Percentiles rank a stretch among this genome's conserved stretches.
phyloP scores from a whole-genome alignment of 352 stramenopile species.

The Globisporangium rhizosaccharum region DNA sequence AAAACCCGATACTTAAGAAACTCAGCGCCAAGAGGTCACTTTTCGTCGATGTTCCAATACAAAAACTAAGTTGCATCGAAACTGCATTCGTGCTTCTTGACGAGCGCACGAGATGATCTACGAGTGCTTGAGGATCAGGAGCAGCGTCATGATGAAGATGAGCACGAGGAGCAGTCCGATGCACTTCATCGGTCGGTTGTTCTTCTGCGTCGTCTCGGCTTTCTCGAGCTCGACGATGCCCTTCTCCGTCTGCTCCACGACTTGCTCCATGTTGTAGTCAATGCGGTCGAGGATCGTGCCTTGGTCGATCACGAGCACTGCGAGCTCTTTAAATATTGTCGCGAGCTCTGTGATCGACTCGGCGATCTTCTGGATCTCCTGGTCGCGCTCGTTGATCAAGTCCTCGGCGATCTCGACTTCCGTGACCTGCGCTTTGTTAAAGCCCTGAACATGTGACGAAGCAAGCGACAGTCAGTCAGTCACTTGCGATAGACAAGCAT shows the following conservation, averaged over 20 bases:
- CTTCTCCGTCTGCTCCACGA: constrained; percentile 98
- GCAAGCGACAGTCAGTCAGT: constrained; percentile 7
- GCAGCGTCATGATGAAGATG: constrained; percentile 91
- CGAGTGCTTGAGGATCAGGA: constrained; percentile 91
- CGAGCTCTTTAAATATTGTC: constrained; percentile 99
- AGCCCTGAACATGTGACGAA: constrained; percentile 55
- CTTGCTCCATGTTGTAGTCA: constrained; percentile 99
- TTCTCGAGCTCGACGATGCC: constrained; percentile 98
- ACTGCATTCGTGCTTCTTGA: neutral
- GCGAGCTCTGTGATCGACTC: constrained; percentile 98
- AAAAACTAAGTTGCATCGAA: too few species aligned
- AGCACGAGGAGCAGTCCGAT: constrained; percentile 90
- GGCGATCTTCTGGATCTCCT: constrained; percentile 97
- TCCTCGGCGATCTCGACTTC: constrained; percentile 96
- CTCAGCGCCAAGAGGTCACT: too few species aligned
- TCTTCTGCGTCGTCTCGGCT: constrained; percentile 99
- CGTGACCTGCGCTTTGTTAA: constrained; percentile 93
- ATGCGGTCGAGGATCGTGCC: constrained; percentile 99
- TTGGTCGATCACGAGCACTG: constrained; percentile 99
- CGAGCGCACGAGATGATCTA: constrained; percentile 17
- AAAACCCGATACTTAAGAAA: too few species aligned
- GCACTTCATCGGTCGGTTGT: constrained; percentile 93
- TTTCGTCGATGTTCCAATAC: too few species aligned
- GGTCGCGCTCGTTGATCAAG: constrained; percentile 93
- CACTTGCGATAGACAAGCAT: neutral